phyloP scores from a whole-genome alignment of 352 stramenopile genomes.

The Aphanomyces stellatus region DNA sequence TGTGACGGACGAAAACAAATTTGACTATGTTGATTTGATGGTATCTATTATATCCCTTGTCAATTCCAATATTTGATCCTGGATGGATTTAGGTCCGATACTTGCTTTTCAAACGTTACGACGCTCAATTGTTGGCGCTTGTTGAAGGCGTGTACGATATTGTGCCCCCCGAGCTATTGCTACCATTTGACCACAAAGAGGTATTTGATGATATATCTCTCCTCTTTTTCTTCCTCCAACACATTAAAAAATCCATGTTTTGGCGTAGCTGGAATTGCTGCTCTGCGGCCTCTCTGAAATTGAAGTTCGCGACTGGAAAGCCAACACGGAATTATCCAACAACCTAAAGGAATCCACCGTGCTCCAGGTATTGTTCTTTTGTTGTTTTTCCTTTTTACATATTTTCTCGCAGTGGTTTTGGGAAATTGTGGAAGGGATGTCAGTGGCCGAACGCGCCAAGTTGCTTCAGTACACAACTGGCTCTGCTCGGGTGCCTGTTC shows the following conservation, averaged over 20 bases:
- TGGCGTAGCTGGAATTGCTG: slow-evolving; percentile 66
- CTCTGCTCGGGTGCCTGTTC: slow-evolving; percentile 71
- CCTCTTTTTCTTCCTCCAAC: no score
- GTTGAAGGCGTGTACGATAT: slow-evolving; percentile 93
- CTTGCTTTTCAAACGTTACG: slow-evolving; percentile 89
- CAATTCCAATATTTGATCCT: no score
- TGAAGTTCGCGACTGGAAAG: slow-evolving; percentile 84
- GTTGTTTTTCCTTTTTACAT: not conserved
- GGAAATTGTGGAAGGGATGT: slow-evolving; percentile 49
- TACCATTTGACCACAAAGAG: slow-evolving; percentile 98
- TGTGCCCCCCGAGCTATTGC: slow-evolving; percentile 92
- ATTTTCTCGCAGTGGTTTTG: slow-evolving; percentile 69
- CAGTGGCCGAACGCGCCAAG: slow-evolving; percentile 59
- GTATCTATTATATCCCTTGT: no score
- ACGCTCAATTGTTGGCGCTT: slow-evolving; percentile 82
- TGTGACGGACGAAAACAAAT: slow-evolving; percentile 94
- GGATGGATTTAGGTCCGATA: slow-evolving; percentile 94
- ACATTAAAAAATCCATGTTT: not conserved
- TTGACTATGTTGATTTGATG: slow-evolving; percentile 87
- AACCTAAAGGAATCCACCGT: slow-evolving; percentile 33
- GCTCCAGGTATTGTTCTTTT: not conserved
- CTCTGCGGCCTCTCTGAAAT: slow-evolving; percentile 74
- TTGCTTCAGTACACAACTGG: slow-evolving; percentile 84
- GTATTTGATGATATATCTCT: not conserved
- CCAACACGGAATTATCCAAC: slow-evolving; percentile 50